phyloP scores from a whole-genome alignment of 2,329 filamentous ascomycete species.

The Xylaria sp. region DNA sequence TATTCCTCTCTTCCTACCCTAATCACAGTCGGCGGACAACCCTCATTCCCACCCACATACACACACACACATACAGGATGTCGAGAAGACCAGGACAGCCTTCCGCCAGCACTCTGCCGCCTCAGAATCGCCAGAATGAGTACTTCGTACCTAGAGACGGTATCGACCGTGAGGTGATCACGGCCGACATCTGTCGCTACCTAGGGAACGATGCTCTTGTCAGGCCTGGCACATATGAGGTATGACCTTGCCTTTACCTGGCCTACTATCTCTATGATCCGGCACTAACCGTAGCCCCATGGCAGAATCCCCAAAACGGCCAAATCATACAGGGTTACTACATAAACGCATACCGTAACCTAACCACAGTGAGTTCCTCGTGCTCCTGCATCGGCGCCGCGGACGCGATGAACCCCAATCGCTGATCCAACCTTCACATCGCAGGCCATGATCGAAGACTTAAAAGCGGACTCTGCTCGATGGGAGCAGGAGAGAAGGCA shows the following conservation, averaged over 20 bases:
- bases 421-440: slow-evolving; percentile 22
- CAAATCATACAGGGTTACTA: slow-evolving; percentile 72
- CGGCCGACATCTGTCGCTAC: slow-evolving; percentile 82
- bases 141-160: slow-evolving; percentile 81
- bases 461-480: slow-evolving; percentile 63
- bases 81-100: slow-evolving; percentile 43
- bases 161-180: slow-evolving; percentile 83
- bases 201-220: slow-evolving; percentile 81
- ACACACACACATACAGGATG: slow-evolving; percentile 31
- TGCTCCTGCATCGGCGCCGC: neutral
- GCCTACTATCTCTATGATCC: slow-evolving; percentile 15
- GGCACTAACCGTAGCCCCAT: slow-evolving; percentile 23
- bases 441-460: slow-evolving; percentile 66
- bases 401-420: neutral
- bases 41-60: slow-evolving; percentile 17
- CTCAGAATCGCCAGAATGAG: slow-evolving; percentile 66
- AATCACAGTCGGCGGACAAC: slow-evolving; percentile 28
- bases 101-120: slow-evolving; percentile 43
- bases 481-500: slow-evolving; percentile 64
- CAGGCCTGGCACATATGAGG: slow-evolving; percentile 73
- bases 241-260: slow-evolving; percentile 42
- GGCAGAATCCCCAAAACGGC: slow-evolving; percentile 56
- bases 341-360: slow-evolving; percentile 77
- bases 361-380: slow-evolving; percentile 67
- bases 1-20: slow-evolving; percentile 22